A percentile compares a stretch with the other conserved stretches of the same genome.
phyloP scores from a whole-genome alignment of 2,329 filamentous ascomycete genomes.

The Penicillium verrucosum region DNA sequence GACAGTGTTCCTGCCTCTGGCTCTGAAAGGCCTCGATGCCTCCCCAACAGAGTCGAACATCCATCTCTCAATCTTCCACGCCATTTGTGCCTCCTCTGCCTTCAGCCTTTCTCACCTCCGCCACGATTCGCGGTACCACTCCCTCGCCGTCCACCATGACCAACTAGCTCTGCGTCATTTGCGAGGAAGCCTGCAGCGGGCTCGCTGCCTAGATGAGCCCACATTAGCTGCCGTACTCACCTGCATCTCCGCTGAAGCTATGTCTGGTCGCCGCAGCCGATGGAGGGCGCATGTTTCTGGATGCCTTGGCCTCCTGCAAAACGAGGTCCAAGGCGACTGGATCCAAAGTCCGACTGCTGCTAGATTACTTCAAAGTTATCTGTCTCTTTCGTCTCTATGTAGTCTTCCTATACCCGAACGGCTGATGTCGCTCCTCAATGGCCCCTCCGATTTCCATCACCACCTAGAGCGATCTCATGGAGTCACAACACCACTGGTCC shows the following conservation, averaged over 20 bases:
- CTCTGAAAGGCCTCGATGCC: constrained; percentile 17
- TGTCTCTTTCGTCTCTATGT: constrained; percentile 30
- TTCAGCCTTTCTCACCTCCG: constrained; percentile 27
- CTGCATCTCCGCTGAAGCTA: constrained; percentile 23
- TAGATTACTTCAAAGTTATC: constrained; percentile 27
- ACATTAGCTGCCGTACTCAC: constrained; percentile 18
- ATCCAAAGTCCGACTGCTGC: constrained; percentile 13
- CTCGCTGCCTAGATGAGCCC: constrained; percentile 17
- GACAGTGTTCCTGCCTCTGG: constrained; percentile 27
- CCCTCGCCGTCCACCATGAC: constrained; percentile 29
- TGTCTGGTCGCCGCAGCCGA: constrained; percentile 27
- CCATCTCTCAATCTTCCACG: constrained; percentile 31
- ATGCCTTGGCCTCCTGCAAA: constrained; percentile 21
- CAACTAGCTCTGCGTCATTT: constrained; percentile 30
- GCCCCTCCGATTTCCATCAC: constrained; percentile 19
- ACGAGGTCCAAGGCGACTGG: constrained; percentile 22
- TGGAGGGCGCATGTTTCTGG: constrained; percentile 26
- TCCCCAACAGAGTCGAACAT: constrained; percentile 20
- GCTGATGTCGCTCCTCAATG: constrained; percentile 21
- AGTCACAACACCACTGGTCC: constrained; percentile 27
- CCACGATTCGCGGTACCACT: constrained; percentile 23
- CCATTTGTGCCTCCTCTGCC: constrained; percentile 25
- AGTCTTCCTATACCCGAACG: constrained; percentile 25
- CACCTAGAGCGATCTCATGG: constrained; percentile 31
- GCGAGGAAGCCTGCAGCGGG: constrained; percentile 19